Evolutionary conservation across 768 basidiomycete species (phyloP), one percentile per base, ranked within the genome.

Genomic region (Ramaria rubella): DNA sequence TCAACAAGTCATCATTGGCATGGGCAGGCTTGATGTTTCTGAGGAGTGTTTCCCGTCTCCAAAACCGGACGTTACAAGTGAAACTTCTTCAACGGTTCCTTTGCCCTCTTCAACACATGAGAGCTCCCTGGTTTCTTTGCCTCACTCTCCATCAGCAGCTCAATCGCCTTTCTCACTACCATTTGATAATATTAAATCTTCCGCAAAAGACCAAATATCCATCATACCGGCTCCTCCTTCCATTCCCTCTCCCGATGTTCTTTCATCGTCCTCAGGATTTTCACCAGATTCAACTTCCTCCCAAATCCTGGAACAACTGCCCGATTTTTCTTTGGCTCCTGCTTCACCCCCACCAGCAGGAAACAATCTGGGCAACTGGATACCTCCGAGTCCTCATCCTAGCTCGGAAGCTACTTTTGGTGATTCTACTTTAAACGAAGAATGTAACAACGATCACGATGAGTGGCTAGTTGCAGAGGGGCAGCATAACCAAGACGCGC

Each of bases 1-100:
- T 6, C 79, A 87, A 54, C 90, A 91, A 33, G 85, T 97, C 60
- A 85, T 95, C 55, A 85, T 96, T 52, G 94, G 92, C 29, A 88
- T 97, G 77, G 90, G 90, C 8, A 76, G 83, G 21, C 75, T 97
- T 27, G 84, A 84, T 44, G 36, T 58, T 21, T 52, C 57, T 42
- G 49, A 50, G 12, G 48, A 50, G 36, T 33, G 21, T 34, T 43
- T 27, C 38, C 57, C 12, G 19, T 52, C 24, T 34, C 31, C 24
- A 29, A 17, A 5, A 23, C 57, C 11, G 49, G 29, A 58, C 26
- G 24, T 42, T 17, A 42, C 40, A 42, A 17, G n/a, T 2, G n/a
- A 17, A 21, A n/a, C 23, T 42, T 17, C 40, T n/a, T 17, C 40
- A 42, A 42, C 40, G 23, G 17, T 42, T n/a, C 23, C 40, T 3